phyloP scores from a whole-genome alignment of 1,284 basidiomycete genomes.

The Mycena citricolor region DNA sequence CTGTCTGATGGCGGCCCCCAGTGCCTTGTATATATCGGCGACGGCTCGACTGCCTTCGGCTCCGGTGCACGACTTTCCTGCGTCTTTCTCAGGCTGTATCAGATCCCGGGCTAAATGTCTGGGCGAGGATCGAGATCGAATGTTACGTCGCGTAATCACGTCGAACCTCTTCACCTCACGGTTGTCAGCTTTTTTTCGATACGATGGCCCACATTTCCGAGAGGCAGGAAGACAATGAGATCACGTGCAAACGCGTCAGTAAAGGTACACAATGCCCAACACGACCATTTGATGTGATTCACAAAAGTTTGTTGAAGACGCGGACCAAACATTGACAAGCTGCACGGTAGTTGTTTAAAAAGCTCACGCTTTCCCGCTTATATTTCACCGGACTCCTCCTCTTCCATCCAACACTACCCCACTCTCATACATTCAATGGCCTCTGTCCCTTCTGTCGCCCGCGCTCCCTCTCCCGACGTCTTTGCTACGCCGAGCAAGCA shows the following conservation, averaged over 20 bases:
- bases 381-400: constrained; percentile 2
- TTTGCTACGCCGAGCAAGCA: constrained; percentile 42
- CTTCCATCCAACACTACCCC: neutral
- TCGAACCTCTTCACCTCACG: no score
- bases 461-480: constrained; percentile 30
- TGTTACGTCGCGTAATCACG: no score
- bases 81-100: no score
- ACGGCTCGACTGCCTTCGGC: constrained; percentile 95
- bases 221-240: no score
- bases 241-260: constrained; percentile 1
- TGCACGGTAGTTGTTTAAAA: constrained; percentile 7
- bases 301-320: constrained; percentile 12
- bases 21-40: constrained; percentile 90
- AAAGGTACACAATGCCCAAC: constrained; percentile 4
- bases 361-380: neutral
- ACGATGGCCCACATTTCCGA: no score
- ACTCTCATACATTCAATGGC: constrained; percentile 8
- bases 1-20: no score
- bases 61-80: constrained; percentile 84
- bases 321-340: constrained; percentile 11
- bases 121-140: no score
- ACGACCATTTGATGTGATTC: neutral
- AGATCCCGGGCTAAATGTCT: no score
- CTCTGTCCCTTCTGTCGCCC: constrained; percentile 21
- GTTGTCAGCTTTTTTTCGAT: no score